Evolutionary conservation across 345 rosid genomes (phyloP).

Genomic region (Acer campestre): DNA sequence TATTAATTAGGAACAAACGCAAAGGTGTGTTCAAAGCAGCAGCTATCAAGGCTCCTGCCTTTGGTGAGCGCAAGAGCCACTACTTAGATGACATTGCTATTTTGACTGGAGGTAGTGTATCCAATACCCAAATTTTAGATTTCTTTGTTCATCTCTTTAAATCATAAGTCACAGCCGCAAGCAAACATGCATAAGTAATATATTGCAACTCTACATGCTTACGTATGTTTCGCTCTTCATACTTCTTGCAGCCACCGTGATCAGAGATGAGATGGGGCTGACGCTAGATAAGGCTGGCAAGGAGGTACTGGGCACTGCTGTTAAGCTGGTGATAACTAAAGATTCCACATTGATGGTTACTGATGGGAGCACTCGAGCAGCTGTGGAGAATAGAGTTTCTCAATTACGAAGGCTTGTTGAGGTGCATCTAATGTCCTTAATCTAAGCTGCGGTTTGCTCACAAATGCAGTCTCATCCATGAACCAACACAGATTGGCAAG

Average conservation of each 20-base stretch:
- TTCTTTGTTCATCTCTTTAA: not conserved
- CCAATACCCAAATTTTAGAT: not conserved
- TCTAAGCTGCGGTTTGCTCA: not conserved
- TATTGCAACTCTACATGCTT: not conserved
- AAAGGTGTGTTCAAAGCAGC: constrained; percentile 77
- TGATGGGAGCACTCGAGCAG: constrained; percentile 64
- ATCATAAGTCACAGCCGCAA: not conserved
- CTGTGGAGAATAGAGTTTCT: constrained; percentile 75
- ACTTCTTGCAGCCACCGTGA: constrained; percentile 64
- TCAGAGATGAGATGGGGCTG: constrained; percentile 81
- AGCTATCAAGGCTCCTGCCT: constrained; percentile 89
- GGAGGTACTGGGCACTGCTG: constrained; percentile 78
- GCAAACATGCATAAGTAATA: not conserved
- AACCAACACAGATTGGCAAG: not conserved
- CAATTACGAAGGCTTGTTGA: constrained; percentile 64
- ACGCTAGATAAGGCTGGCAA: constrained; percentile 72
- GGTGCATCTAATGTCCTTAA: constrained; percentile 43
- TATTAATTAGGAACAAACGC: constrained; percentile 80
- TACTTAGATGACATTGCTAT: constrained; percentile 88
- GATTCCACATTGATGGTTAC: constrained; percentile 83
- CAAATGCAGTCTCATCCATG: not conserved
- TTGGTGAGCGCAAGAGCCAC: constrained; percentile 88
- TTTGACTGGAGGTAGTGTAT: constrained; percentile 81
- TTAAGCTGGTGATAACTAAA: constrained; percentile 68
- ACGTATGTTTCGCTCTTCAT: not conserved